Base-by-base conservation (phyloP, 805 yeast genomes). In the Saccharomyces jurei region DNA sequence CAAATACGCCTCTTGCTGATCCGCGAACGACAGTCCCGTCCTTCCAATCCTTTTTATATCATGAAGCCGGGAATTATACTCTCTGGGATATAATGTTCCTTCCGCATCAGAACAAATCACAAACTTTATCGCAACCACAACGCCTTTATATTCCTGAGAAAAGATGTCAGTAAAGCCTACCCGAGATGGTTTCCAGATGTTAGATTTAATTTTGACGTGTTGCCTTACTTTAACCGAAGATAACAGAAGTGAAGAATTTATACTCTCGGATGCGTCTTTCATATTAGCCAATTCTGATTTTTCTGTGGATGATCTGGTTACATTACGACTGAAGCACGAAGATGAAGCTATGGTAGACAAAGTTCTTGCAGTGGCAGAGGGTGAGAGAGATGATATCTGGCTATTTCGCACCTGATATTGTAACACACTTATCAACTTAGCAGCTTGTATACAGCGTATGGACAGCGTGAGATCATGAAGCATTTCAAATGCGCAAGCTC, bases 21-120 rank as follows among this genome's bases (percentile, higher is more conserved):
- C 59, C 17, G 54, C 29, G 9, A 67, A 28, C 3, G 58, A 49
- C 9, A 66, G 53, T 17, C 71, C 71, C 9, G 70, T 67, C 47
- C 65, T 61, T 6, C 69, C 70, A 30, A 68, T 54, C 47, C 69
- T 58, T 49, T 54, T 59, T 4, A 69, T 56, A 27, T 56, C 55
- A 4, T 57, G 47, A 10, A 63, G 17, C 25, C 50, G 58, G 46
- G 61, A 52, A 4, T 50, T 36, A 29, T 61, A 57, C 27, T 55
- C 46, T 2, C 9, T 48, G 21, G 48, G 21, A 8, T 26, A 48
- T 13, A 52, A 49, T 3, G 27, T 31, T 10, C 51, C 51, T 2
- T 47, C 48, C 1, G 46, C 41, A 30, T 50, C 52, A n/a, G 51
- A 48, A 14, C 14, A 10, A 17, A 50, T 32, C 4, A 60, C 60